Conservation (phyloP, 306 rosid genomes). For the Vigna unguiculata region DNA sequence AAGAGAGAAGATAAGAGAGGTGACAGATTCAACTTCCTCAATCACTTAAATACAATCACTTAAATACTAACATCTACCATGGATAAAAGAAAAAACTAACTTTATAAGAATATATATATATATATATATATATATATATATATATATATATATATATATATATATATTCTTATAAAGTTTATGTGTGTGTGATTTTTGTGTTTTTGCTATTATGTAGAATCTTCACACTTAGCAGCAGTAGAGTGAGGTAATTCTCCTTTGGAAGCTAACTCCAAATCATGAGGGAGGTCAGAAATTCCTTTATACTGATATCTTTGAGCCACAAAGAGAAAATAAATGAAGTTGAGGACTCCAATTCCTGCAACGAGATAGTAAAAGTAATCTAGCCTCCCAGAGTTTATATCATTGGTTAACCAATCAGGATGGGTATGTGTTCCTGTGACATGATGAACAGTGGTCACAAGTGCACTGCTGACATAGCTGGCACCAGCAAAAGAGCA, state of each 20-base stretch:
- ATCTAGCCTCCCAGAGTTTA: constrained; percentile 73
- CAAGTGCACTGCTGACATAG: constrained; percentile 59
- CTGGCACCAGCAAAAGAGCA: constrained; percentile 63
- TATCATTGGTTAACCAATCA: constrained; percentile 73
- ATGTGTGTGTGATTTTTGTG: not conserved
- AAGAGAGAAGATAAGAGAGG: no score
- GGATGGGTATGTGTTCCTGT: constrained; percentile 44
- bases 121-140: no score
- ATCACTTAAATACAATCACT: no score
- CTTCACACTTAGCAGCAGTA: not conserved
- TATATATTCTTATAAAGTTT: no score
- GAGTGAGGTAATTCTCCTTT: constrained; percentile 33
- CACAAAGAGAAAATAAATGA: constrained; percentile 57
- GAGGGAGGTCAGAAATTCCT: constrained; percentile 30
- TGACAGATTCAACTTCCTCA: no score
- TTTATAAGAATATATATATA: no score
- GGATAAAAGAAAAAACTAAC: no score
- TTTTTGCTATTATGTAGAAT: not conserved
- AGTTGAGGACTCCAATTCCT: constrained; percentile 55
- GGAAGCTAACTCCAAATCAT: constrained; percentile 53
- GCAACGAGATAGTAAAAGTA: constrained; percentile 70
- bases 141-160: no score
- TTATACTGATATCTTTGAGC: constrained; percentile 66
- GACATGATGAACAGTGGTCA: constrained; percentile 54
- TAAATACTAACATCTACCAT: no score